Conservation (phyloP, 371 early-diverging fungal species). For the Mortierella sp. region DNA sequence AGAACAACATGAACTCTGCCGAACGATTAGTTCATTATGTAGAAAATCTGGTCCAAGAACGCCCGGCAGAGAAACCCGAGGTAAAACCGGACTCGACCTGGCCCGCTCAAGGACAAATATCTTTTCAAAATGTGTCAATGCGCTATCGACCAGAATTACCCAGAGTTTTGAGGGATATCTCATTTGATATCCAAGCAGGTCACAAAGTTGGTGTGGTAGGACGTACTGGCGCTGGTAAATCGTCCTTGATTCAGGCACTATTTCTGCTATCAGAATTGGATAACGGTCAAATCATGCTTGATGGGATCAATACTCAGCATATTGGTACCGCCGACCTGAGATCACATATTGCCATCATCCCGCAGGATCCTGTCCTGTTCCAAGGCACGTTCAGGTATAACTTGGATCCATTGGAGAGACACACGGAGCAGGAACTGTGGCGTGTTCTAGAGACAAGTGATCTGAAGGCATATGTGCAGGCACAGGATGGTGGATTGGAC, state of each 20-base stretch:
- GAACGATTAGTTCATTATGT: conserved; percentile 75
- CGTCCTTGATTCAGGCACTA: conserved; percentile 84
- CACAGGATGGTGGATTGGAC: conserved; percentile 60
- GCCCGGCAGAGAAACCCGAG: conserved; percentile 48
- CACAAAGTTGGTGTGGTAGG: conserved; percentile 94
- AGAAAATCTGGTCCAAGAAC: conserved; percentile 50
- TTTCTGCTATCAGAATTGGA: conserved; percentile 94
- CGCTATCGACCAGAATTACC: conserved; percentile 68
- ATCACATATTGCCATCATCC: conserved; percentile 88
- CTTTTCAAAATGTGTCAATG: conserved; percentile 67
- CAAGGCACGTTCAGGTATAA: conserved; percentile 73
- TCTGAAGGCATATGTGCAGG: conserved; percentile 60
- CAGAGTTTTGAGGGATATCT: conserved; percentile 66
- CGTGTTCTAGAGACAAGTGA: conserved; percentile 64
- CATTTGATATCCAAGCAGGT: conserved; percentile 69
- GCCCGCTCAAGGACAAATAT: conserved; percentile 68
- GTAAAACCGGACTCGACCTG: conserved; percentile 62
- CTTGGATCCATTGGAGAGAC: conserved; percentile 73
- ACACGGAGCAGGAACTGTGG: conserved; percentile 71
- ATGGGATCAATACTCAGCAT: conserved; percentile 85
- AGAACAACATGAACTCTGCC: conserved; percentile 77
- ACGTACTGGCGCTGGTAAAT: conserved; percentile 95
- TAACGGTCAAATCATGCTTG: conserved; percentile 69
- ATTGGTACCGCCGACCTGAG: conserved; percentile 85
- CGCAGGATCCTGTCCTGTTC: conserved; percentile 96